These are phyloP conservation scores for Backusella luteola DNA, from an alignment of 192 early-diverging fungal species.

Conservation along the genomic window DNA sequence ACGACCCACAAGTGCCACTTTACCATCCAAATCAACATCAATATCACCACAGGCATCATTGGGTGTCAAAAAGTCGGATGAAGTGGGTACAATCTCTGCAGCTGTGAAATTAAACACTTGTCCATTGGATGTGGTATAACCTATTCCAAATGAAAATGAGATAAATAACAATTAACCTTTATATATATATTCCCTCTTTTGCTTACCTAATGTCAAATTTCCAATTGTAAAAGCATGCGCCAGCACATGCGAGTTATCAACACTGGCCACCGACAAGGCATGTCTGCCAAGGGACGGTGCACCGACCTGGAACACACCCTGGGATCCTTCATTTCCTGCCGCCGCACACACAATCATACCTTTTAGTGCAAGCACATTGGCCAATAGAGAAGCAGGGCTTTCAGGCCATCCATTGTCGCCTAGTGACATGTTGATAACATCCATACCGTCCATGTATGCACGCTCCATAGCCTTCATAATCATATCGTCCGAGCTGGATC, in stretches of 20 bases:
- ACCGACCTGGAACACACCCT: conserved; percentile 52
- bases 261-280: conserved; percentile 59
- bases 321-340: conserved; percentile 72
- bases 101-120: conserved; percentile 26
- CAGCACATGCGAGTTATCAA: conserved; percentile 42
- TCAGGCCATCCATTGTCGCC: conserved; percentile 59
- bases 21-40: conserved; percentile 26
- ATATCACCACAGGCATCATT: conserved; percentile 51
- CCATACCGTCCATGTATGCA: conserved; percentile 40
- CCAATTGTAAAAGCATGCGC: conserved; percentile 11
- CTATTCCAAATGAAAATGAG: not conserved
- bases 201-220: conserved; percentile 23
- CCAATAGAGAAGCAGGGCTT: conserved; percentile 46
- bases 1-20: conserved; percentile 42
- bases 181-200: not conserved
- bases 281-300: conserved; percentile 48
- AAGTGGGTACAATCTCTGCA: conserved; percentile 37
- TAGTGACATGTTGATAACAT: conserved; percentile 67
- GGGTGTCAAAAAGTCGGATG: conserved; percentile 30
- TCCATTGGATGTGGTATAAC: conserved; percentile 17
- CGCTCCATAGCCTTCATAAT: conserved; percentile 61
- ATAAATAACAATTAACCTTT: too few relatives aligned
- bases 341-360: conserved; percentile 67
- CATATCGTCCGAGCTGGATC: conserved; percentile 47
- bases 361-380: conserved; percentile 36